Conservation (phyloP, 1,284 basidiomycete genomes). For the Papiliotrema nemorosa region DNA sequence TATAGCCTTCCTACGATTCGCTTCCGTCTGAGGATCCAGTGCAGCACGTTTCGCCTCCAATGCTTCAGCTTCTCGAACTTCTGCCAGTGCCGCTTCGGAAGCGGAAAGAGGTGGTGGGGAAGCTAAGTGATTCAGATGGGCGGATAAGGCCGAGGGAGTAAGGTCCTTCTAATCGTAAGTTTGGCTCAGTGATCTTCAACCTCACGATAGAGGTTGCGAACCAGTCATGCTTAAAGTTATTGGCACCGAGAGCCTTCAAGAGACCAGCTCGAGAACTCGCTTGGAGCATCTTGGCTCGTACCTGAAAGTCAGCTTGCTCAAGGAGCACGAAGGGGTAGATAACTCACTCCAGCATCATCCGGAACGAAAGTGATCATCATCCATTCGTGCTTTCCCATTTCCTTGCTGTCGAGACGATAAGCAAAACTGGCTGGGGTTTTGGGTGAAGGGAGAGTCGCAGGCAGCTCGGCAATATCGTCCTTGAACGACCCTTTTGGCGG, state of each 20-base stretch:
- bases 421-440: conserved; percentile 48
- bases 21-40: conserved; percentile 35
- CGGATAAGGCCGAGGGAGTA: conserved; percentile 59
- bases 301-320: conserved; percentile 16
- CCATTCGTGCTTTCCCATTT: conserved; percentile 43
- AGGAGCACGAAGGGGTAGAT: background rate
- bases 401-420: conserved; percentile 43
- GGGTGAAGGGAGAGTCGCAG: conserved; percentile 31
- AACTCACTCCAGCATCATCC: conserved; percentile 46
- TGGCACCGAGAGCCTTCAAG: conserved; percentile 69
- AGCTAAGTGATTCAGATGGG: conserved; percentile 65
- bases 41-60: conserved; percentile 43
- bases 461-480: conserved; percentile 41
- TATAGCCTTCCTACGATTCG: conserved; percentile 35
- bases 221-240: conserved; percentile 69
- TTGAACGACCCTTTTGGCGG: conserved; percentile 34
- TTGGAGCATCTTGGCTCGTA: conserved; percentile 74
- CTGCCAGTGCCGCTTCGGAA: conserved; percentile 73
- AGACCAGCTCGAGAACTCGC: conserved; percentile 75
- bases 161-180: conserved; percentile 38
- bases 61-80: conserved; percentile 67
- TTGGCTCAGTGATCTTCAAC: conserved; percentile 1
- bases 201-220: conserved; percentile 76
- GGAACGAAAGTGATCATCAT: conserved; percentile 50
- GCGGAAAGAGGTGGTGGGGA: conserved; percentile 76